Percentiles rank a stretch among this genome's conserved stretches.
phyloP scores from a whole-genome alignment of 192 early-diverging fungal species.

The Gigaspora rosea region DNA sequence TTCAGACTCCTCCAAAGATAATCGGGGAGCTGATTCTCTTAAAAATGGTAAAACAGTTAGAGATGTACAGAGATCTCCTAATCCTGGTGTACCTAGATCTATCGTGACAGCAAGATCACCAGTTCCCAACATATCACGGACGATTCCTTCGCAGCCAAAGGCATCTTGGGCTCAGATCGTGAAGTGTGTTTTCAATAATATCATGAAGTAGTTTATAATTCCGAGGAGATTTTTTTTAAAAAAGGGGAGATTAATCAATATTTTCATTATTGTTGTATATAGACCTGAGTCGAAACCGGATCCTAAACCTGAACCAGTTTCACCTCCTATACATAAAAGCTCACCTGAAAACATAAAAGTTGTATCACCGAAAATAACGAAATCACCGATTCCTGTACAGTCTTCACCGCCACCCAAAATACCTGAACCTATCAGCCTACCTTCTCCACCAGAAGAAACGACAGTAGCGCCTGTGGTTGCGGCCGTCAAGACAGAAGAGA shows the following conservation, averaged over 20 bases:
- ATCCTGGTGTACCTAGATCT: conserved; percentile 24
- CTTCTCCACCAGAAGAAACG: conserved; percentile 27
- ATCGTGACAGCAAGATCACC: conserved; percentile 20
- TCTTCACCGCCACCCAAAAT: conserved; percentile 27
- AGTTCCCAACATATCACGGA: conserved; percentile 39
- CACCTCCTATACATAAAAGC: conserved; percentile 38
- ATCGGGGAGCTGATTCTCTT: conserved; percentile 11
- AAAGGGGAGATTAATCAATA: not conserved
- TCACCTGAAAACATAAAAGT: conserved; percentile 35
- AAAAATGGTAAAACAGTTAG: conserved; percentile 6
- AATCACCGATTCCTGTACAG: conserved; percentile 35
- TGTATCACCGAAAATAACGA: conserved; percentile 32
- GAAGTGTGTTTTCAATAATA: conserved; percentile 48
- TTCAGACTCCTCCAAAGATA: conserved; percentile 17
- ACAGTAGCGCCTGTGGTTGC: conserved; percentile 25
- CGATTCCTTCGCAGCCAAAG: conserved; percentile 43
- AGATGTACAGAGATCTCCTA: conserved; percentile 5
- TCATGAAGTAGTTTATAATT: not conserved
- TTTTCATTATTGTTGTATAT: not conserved
- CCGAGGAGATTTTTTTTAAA: too few relatives aligned
- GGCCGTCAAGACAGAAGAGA: conserved; percentile 34
- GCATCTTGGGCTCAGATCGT: conserved; percentile 68
- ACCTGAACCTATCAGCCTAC: conserved; percentile 26
- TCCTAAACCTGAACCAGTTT: conserved; percentile 40
- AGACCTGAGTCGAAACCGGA: conserved; percentile 49